phyloP scores from a whole-genome alignment of 2,329 filamentous ascomycete genomes.

The Xylaria sp. region DNA sequence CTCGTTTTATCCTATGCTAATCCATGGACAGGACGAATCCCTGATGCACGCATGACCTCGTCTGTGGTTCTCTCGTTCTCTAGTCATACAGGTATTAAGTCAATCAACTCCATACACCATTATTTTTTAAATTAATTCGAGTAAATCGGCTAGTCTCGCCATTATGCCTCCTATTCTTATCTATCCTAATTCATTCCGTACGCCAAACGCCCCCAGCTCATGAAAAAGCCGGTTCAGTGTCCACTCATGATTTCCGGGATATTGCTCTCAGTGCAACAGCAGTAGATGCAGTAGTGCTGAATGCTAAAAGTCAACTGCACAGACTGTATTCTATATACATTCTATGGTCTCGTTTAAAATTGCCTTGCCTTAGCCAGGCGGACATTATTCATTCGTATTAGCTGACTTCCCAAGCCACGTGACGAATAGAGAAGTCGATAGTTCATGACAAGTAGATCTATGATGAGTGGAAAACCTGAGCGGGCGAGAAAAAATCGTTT shows the following conservation, averaged over 20 bases:
- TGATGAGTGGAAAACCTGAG: background rate
- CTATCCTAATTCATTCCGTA: conserved; percentile 1
- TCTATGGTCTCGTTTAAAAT: background rate
- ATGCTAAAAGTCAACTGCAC: background rate
- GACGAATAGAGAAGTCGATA: background rate
- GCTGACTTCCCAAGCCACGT: background rate
- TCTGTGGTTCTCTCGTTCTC: background rate
- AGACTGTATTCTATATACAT: background rate
- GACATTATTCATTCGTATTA: background rate
- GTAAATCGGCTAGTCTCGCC: background rate
- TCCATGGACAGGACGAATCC: background rate
- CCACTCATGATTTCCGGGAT: background rate
- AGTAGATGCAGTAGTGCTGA: background rate
- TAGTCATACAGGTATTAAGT: background rate
- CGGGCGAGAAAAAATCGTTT: background rate
- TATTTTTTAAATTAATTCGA: background rate
- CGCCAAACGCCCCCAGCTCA: conserved; percentile 21
- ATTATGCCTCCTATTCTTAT: background rate
- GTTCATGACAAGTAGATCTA: conserved; percentile 10
- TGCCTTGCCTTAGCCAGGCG: background rate
- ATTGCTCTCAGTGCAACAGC: background rate
- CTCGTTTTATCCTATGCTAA: background rate
- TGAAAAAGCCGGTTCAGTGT: background rate
- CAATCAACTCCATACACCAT: background rate
- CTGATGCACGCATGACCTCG: background rate